Evolutionary conservation across 805 yeast genomes (phyloP), one percentile per base, ranked within the genome.

Genomic region (Diddensiella caesifluorescens): DNA sequence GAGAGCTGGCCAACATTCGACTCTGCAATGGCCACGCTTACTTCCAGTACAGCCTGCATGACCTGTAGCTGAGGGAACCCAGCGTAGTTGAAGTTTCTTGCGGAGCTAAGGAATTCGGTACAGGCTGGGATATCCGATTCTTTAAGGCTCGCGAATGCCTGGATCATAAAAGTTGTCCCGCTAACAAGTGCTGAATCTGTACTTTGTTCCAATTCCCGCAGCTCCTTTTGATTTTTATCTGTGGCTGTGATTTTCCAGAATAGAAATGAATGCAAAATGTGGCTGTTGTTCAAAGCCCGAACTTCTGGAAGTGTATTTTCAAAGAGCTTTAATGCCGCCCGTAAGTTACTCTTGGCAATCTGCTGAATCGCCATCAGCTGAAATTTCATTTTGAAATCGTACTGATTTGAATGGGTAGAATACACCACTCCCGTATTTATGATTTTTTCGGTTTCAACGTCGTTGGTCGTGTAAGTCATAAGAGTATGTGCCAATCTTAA

Each of bases 361-460:
- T 37, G 21, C 27, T 25, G 39, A 6, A 37, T 28, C 28, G 35
- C 27, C 4, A 47, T 30, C 30, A 42, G 32, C 16, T 39, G 44
- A 16, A 39, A 21, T 22, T 34, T 15, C 22, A 39, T 18, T 27
- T 26, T 20, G 20, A 21, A 26, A 6, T 19, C 38, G 15, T 25
- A 15, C 19, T 33, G 23, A 20, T 35, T 27, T 19, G 25, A 10
- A 37, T 35, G 22, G 13, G 25, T 18, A 10, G 44, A 38, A 23
- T 39, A 16, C 26, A 41, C 5, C 37, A 45, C 31, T 20, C 47
- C 40, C 38, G 21, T 39, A 16, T 27, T 28, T 31, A 44, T 4
- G 33, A 44, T 40, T 27, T 45, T 23, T 31, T 41, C 38, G 30
- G 39, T 39, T 29, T 42, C 22, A 15, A 21, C 9, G 15, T 22